Evolutionary conservation across 2,329 filamentous ascomycete species (phyloP).

Genomic region (Fusarium humuli): DNA sequence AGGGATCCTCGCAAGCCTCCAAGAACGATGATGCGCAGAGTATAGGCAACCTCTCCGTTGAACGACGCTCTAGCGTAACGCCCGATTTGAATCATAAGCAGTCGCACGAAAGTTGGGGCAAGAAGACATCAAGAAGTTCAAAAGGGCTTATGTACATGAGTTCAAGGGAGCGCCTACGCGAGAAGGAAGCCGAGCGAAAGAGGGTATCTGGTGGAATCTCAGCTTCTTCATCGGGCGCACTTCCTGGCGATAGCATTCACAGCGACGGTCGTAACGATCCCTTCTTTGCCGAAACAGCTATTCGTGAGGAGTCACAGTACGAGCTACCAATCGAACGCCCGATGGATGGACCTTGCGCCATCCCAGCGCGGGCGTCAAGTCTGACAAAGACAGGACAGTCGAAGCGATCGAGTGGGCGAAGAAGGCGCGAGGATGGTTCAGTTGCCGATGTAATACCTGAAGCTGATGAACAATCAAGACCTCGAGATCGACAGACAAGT

Average conservation of each 20-base stretch:
- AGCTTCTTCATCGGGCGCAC: conserved; percentile 47
- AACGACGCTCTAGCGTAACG: conserved; percentile 63
- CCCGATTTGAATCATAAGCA: conserved; percentile 64
- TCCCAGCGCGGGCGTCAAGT: conserved; percentile 77
- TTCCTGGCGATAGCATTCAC: conserved; percentile 54
- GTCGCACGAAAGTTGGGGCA: conserved; percentile 73
- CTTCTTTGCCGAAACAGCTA: conserved; percentile 64
- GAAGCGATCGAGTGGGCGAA: conserved; percentile 65
- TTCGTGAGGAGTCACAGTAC: conserved; percentile 64
- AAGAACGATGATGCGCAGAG: conserved; percentile 69
- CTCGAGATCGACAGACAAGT: conserved; percentile 38
- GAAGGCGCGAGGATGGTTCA: conserved; percentile 59
- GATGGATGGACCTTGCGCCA: conserved; percentile 61
- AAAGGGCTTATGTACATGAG: conserved; percentile 78
- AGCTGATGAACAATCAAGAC: conserved; percentile 50
- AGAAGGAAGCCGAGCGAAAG: conserved; percentile 72
- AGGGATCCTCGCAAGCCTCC: conserved; percentile 65
- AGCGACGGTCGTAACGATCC: conserved; percentile 57
- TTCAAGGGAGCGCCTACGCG: conserved; percentile 74
- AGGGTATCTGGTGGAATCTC: conserved; percentile 52
- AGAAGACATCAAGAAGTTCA: conserved; percentile 63
- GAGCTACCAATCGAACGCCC: conserved; percentile 45
- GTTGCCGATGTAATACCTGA: conserved; percentile 59
- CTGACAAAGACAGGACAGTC: conserved; percentile 67
- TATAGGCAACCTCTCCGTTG: conserved; percentile 73